These are phyloP conservation scores for Colletotrichum orchidophilum DNA, from an alignment of 2,329 filamentous ascomycete genomes.

Conservation along the genomic window DNA sequence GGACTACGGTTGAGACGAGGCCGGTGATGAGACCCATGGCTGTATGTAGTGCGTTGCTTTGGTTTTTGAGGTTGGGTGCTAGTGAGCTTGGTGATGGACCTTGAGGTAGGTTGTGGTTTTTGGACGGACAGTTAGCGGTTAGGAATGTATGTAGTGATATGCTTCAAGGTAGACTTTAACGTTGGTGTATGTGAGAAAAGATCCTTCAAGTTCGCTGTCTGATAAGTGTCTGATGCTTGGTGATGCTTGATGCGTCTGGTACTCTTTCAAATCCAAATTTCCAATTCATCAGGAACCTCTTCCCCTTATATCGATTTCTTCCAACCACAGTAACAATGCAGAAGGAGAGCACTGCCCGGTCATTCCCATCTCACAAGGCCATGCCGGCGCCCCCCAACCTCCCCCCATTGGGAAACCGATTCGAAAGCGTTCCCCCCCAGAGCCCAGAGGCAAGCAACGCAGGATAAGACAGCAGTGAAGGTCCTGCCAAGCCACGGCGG, in stretches of 20 bases:
- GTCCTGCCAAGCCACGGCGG: conserved; percentile 26
- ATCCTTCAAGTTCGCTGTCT: background rate
- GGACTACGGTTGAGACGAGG: conserved; percentile 29
- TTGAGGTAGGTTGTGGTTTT: background rate
- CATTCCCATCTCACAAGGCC: background rate
- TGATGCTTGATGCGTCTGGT: background rate
- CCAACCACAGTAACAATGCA: background rate
- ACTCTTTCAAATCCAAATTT: background rate
- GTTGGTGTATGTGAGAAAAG: background rate
- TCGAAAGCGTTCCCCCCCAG: conserved; percentile 13
- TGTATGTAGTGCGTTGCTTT: background rate
- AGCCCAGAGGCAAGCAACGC: background rate
- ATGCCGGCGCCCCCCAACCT: background rate
- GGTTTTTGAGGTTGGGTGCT: background rate
- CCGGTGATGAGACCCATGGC: conserved; percentile 32
- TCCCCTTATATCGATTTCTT: background rate
- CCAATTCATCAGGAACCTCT: background rate
- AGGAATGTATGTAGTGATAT: background rate
- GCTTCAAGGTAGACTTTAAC: background rate
- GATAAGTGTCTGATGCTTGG: background rate
- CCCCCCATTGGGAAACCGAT: conserved; percentile 26
- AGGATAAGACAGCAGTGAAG: background rate
- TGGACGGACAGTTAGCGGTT: background rate
- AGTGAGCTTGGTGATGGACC: background rate
- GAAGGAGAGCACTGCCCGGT: background rate